Conservation (phyloP, 2,329 filamentous ascomycete species). For the Talaromyces funiculosus region DNA sequence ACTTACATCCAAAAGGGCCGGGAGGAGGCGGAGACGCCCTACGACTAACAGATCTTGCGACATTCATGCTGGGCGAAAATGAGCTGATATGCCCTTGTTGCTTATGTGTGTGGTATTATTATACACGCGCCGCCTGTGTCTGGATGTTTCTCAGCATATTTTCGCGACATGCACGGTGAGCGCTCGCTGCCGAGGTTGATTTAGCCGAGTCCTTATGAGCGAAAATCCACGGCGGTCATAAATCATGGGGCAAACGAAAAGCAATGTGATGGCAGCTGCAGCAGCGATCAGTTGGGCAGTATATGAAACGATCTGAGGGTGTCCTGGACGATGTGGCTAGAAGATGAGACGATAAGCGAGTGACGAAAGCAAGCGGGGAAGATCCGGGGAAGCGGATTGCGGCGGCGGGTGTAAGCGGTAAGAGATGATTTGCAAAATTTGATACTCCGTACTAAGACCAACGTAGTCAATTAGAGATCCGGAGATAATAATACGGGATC, state of each 20-base stretch:
- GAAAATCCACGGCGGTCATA: neutral
- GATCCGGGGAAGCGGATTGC: constrained; percentile 6
- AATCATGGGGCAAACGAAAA: neutral
- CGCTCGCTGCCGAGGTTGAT: constrained; percentile 5
- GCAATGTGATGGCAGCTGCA: neutral
- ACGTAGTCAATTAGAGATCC: neutral
- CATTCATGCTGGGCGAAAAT: constrained; percentile 27
- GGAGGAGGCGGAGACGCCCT: constrained; percentile 46
- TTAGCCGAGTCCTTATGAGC: neutral
- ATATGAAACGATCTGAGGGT: neutral
- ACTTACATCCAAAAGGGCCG: constrained; percentile 64
- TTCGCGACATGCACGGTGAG: neutral
- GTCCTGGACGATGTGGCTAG: neutral
- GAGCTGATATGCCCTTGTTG: neutral
- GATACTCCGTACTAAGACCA: neutral
- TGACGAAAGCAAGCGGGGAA: constrained; percentile 7
- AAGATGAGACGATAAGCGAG: neutral
- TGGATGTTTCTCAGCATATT: constrained; percentile 3
- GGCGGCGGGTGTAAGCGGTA: neutral
- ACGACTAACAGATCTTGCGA: constrained; percentile 30
- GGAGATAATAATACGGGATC: constrained; percentile 2
- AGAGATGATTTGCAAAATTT: neutral
- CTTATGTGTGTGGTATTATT: neutral
- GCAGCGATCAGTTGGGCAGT: too few relatives aligned
- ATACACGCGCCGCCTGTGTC: neutral